Evolutionary conservation across 148 eudicot genomes (phyloP).

Genomic region (Silene conica): DNA sequence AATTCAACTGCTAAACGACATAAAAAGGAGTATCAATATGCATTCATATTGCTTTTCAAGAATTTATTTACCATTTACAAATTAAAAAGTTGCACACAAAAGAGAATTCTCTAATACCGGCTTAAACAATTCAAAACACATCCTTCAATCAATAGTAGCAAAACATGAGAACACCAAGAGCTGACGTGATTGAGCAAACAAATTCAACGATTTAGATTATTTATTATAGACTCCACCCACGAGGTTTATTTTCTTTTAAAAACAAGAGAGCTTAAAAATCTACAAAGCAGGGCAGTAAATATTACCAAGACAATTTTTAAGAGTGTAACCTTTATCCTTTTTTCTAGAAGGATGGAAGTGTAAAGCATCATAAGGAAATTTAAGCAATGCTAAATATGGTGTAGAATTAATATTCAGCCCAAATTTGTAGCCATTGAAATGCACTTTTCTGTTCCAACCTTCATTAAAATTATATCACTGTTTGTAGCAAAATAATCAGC

Average conservation of each 20-base stretch:
- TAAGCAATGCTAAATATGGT: neutral
- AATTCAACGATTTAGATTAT: neutral
- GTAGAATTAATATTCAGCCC: neutral
- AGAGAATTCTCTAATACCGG: neutral
- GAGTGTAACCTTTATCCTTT: neutral
- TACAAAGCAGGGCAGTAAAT: neutral
- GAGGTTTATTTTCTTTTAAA: neutral
- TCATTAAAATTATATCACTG: neutral
- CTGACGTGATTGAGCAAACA: neutral
- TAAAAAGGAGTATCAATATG: neutral
- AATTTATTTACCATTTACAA: neutral
- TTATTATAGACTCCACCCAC: neutral
- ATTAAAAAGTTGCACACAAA: neutral
- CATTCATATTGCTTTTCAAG: constrained; percentile 3
- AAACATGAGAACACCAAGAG: neutral
- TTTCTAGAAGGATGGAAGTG: constrained; percentile 8
- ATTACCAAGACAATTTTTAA: constrained; percentile 4
- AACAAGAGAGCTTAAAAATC: neutral
- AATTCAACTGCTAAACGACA: constrained; percentile 11
- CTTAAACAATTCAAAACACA: neutral
- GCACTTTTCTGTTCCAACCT: neutral
- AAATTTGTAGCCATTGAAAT: neutral
- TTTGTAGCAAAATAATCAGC: neutral
- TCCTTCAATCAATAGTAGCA: neutral
- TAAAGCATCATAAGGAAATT: neutral